A percentile compares a stretch with the other conserved stretches of the same genome.
Conservation (phyloP, 2,329 filamentous ascomycete genomes). For the Leptodontidium sp. region DNA sequence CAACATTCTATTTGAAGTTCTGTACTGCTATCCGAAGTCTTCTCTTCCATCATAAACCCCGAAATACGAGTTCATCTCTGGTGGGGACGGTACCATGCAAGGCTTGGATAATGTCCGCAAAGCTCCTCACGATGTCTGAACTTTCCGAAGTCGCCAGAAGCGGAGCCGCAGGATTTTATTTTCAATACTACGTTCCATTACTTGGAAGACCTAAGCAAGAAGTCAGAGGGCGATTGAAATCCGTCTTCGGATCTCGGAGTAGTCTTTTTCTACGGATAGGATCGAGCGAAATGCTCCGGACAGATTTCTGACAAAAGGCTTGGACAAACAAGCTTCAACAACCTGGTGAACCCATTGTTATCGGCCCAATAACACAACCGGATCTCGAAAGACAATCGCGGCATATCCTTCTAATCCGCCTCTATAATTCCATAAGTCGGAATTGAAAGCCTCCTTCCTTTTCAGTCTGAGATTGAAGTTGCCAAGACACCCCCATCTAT, state of each 20-base stretch:
- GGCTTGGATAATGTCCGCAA: neutral
- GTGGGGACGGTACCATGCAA: too few species aligned
- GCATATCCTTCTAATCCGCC: neutral
- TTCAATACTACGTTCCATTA: too few species aligned
- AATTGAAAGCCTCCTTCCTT: slow-evolving; percentile 7
- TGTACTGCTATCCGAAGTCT: neutral
- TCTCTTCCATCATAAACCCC: neutral
- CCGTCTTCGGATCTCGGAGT: neutral
- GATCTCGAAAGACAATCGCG: neutral
- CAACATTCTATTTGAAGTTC: neutral
- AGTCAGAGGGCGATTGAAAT: neutral
- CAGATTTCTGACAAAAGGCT: slow-evolving; percentile 2
- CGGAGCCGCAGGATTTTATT: too few species aligned
- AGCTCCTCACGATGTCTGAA: neutral
- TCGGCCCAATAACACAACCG: neutral
- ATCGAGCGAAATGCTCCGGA: neutral
- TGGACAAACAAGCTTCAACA: slow-evolving; percentile 12
- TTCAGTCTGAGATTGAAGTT: neutral
- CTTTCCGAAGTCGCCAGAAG: neutral
- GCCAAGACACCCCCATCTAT: slow-evolving; percentile 20
- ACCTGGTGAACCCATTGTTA: neutral
- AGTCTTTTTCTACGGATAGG: neutral
- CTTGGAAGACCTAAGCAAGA: too few species aligned
- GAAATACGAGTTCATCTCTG: neutral
- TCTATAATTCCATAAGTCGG: neutral